Base-by-base conservation (phyloP, 1,284 basidiomycete species). In the Ceratobasidium sp. region DNA sequence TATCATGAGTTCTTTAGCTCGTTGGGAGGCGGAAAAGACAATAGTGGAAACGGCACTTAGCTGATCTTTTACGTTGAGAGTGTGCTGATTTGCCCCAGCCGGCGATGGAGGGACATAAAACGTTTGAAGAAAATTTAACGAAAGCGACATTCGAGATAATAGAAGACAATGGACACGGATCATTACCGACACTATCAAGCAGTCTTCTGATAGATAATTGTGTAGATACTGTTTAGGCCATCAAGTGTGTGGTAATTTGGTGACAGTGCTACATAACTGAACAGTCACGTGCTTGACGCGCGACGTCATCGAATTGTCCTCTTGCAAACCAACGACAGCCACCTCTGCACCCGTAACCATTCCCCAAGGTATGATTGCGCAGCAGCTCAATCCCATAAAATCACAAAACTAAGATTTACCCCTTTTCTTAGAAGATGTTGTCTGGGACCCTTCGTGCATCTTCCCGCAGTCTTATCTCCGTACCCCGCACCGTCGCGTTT, bases 1-100 rank as follows among this genome's bases (percentile, higher is more conserved):
- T 99, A 99, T 83, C 93, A 94, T 17, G 96, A 98, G 85, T 99
- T 96, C 87, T 98, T 97, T 89, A 88, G 94, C 52, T 96, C 95
- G 82, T 84, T 97, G 77, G 91, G 92, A 78, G 87, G 87, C 7
- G 78, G 82, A 46, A 84, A 84, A 64, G 81, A 81, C 42, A 82
- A 65, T n/a, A 44, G 20, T 20, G 42, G 64, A 50, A 48, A 66
- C 42, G 59, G 67, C 17, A 46, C 65, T 3, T 78, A 64, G 46
- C 46, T 48, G 46, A 17, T 13, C 12, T 17, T 13, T 48, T 17
- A 17, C 17, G 17, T 48, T 17, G 46, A 48, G 17, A 48, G 46
- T 48, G 46, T 48, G 33, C 33, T 33, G 33, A 13, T 48, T 17
- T 48, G 46, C 46, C 46, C 46, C 33, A 33, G 33, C 33, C 33